phyloP scores from a whole-genome alignment of 768 basidiomycete species.

The Leucocoprinus leucothites region DNA sequence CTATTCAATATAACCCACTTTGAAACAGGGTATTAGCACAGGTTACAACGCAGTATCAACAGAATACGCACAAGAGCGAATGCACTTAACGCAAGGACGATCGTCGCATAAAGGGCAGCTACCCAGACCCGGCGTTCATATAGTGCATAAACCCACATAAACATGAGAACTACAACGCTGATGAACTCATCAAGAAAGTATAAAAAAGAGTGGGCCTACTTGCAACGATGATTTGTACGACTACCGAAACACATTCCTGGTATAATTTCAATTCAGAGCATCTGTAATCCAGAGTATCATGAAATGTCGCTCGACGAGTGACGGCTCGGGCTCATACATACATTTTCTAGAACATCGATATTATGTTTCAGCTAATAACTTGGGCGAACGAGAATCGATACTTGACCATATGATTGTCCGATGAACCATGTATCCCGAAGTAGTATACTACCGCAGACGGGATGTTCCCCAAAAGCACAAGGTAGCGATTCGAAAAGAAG shows the following conservation, averaged over 20 bases:
- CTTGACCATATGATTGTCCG: too few relatives aligned
- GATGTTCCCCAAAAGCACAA: slow-evolving; percentile 34
- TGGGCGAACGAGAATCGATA: too few relatives aligned
- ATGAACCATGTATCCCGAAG: slow-evolving; percentile 19
- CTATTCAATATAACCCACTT: too few relatives aligned
- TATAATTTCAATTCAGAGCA: too few relatives aligned
- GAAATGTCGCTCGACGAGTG: too few relatives aligned
- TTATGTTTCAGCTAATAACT: too few relatives aligned
- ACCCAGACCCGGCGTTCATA: slow-evolving; percentile 32
- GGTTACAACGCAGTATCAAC: slow-evolving; percentile 10
- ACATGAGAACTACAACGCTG: slow-evolving; percentile 23
- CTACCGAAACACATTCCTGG: slow-evolving; percentile 18
- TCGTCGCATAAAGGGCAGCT: slow-evolving; percentile 16
- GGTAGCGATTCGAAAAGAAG: slow-evolving; percentile 42
- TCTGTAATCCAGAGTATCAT: too few relatives aligned
- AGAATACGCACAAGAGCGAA: slow-evolving; percentile 20
- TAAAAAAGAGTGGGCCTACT: slow-evolving; percentile 19
- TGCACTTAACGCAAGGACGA: slow-evolving; percentile 21
- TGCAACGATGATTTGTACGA: slow-evolving; percentile 31
- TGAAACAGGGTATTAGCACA: not conserved
- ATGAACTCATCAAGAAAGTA: not conserved
- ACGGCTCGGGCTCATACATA: too few relatives aligned
- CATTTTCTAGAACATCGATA: not conserved
- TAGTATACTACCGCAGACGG: slow-evolving; percentile 33
- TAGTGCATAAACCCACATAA: slow-evolving; percentile 42